A percentile compares a stretch with the other conserved stretches of the same genome.
Conservation (phyloP, 2,329 filamentous ascomycete species). For the Geosmithia putterillii region DNA sequence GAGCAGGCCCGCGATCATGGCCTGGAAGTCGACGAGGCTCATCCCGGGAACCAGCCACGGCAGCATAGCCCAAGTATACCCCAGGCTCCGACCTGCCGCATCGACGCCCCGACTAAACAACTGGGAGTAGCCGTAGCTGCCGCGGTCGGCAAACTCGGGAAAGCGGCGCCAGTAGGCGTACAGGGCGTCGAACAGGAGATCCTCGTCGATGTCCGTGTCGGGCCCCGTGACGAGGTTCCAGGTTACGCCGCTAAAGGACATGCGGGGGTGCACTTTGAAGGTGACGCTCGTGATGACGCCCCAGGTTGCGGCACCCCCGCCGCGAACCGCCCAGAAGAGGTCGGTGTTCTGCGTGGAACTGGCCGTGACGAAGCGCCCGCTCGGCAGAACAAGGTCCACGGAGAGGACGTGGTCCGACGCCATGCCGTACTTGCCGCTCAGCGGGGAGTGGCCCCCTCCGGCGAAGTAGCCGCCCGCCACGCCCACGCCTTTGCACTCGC, state of each 20-base stretch:
- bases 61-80: constrained; percentile 14
- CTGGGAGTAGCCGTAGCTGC: constrained; percentile 14
- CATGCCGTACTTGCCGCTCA: constrained; percentile 28
- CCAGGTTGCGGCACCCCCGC: constrained; percentile 29
- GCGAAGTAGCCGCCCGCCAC: constrained; percentile 13
- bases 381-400: constrained; percentile 33
- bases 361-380: constrained; percentile 27
- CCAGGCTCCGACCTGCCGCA: constrained; percentile 1
- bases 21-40: constrained; percentile 17
- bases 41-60: constrained; percentile 23
- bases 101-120: too few species aligned
- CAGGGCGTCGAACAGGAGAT: constrained; percentile 17
- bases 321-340: constrained; percentile 36
- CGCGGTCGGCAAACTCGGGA: constrained; percentile 13
- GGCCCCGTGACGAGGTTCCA: constrained; percentile 20
- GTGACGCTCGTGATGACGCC: constrained; percentile 26
- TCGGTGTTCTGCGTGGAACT: constrained; percentile 27
- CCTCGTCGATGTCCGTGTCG: constrained; percentile 13
- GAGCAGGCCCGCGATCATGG: constrained; percentile 16
- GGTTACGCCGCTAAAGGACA: constrained; percentile 15
- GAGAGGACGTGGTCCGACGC: constrained; percentile 34
- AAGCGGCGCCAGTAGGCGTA: constrained; percentile 17
- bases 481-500: constrained; percentile 27
- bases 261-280: constrained; percentile 17
- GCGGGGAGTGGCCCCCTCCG: constrained; percentile 36